These are phyloP conservation scores for Copromyces sp. DNA, from an alignment of 495 filamentous ascomycete species.

Conservation along the genomic window DNA sequence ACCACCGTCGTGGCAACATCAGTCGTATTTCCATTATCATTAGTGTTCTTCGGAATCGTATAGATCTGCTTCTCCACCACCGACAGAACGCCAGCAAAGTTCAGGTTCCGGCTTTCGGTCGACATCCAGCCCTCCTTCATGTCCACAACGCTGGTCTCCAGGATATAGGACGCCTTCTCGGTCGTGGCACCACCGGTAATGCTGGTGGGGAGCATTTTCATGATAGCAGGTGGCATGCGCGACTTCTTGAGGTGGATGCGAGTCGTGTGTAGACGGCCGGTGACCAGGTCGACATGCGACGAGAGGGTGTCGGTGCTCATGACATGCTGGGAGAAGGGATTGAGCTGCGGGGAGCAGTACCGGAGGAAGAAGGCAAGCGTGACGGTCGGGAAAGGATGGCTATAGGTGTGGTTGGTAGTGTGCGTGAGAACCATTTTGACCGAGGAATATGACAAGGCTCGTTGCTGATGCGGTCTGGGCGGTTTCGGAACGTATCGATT, in stretches of 20 bases:
- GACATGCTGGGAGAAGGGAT: constrained; percentile 92
- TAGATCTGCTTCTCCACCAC: constrained; percentile 86
- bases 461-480: background rate
- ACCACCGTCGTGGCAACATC: constrained; percentile 77
- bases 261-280: constrained; percentile 74
- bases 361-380: constrained; percentile 98
- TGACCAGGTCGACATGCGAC: constrained; percentile 66
- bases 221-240: constrained; percentile 70
- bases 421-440: constrained; percentile 45
- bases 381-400: constrained; percentile 81
- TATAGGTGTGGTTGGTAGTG: constrained; percentile 78
- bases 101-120: constrained; percentile 74
- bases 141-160: constrained; percentile 86
- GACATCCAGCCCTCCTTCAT: constrained; percentile 81
- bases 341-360: constrained; percentile 63
- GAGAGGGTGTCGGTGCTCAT: constrained; percentile 92
- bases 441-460: background rate
- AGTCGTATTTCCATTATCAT: constrained; percentile 44
- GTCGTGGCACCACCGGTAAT: constrained; percentile 59
- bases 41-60: constrained; percentile 34
- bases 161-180: constrained; percentile 73
- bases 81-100: constrained; percentile 84
- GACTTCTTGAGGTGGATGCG: constrained; percentile 92
- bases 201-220: constrained; percentile 67
- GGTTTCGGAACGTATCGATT: background rate